These are phyloP conservation scores for Solanum chiquidenum DNA, from an alignment of 257 asterid genomes.

Conservation along the genomic window DNA sequence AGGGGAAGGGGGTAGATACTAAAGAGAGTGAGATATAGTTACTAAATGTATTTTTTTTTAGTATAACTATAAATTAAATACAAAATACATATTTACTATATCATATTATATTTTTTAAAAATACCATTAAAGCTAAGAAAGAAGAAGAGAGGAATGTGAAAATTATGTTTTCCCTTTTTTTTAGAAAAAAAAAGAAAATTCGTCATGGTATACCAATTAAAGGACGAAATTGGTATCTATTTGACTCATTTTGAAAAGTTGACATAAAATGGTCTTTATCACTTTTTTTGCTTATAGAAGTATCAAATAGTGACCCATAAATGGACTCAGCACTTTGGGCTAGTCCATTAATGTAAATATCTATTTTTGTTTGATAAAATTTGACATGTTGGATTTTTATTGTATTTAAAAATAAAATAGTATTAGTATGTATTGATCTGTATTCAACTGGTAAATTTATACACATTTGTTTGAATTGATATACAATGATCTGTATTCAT, in stretches of 20 bases:
- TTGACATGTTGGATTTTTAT: neutral
- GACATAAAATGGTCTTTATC: neutral
- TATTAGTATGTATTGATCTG: neutral
- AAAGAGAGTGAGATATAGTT: neutral
- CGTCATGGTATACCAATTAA: neutral
- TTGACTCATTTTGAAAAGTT: neutral
- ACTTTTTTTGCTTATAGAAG: neutral
- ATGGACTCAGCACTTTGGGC: neutral
- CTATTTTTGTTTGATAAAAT: too few relatives aligned
- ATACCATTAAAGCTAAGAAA: neutral
- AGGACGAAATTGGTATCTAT: neutral
- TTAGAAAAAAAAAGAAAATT: neutral
- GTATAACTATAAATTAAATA: neutral
- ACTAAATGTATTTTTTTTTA: too few relatives aligned
- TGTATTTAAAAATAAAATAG: too few relatives aligned
- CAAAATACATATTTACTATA: neutral
- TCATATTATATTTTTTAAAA: neutral
- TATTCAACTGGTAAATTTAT: neutral
- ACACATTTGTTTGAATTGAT: neutral
- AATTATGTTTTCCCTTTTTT: neutral
- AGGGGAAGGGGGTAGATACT: neutral
- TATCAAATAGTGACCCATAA: neutral
- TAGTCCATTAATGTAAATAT: too few relatives aligned
- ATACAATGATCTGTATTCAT: neutral
- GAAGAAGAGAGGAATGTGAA: neutral